Conservation (phyloP, 2,329 filamentous ascomycete genomes). For the Fusarium solani-melongenae region DNA sequence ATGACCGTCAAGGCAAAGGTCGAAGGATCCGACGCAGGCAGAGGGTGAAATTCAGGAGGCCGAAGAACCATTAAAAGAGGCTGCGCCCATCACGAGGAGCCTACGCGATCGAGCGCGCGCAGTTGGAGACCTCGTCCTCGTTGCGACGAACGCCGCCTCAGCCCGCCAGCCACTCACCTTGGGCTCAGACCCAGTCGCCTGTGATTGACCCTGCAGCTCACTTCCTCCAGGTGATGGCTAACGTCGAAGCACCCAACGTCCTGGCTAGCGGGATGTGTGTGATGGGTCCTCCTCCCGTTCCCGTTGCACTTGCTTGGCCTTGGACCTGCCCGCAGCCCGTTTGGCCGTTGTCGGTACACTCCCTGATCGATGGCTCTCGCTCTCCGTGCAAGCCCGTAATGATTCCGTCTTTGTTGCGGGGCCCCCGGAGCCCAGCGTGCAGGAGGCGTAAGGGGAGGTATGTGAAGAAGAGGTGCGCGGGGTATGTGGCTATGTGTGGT, state of each 20-base stretch:
- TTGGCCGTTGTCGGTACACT: conserved; percentile 3
- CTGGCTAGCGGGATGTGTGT: neutral
- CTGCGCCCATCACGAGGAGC: conserved; percentile 39
- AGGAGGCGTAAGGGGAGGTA: conserved; percentile 6
- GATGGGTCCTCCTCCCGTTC: neutral
- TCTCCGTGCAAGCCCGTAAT: conserved; percentile 24
- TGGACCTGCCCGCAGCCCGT: neutral
- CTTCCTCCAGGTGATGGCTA: neutral
- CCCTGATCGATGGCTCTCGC: conserved; percentile 6
- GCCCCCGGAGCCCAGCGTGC: conserved; percentile 20
- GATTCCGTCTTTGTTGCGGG: conserved; percentile 32
- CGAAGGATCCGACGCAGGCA: neutral
- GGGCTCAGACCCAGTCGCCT: neutral
- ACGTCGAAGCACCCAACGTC: neutral
- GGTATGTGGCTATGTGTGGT: conserved; percentile 26
- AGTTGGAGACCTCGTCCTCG: conserved; percentile 15
- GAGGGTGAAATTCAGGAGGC: conserved; percentile 1
- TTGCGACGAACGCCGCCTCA: conserved; percentile 17
- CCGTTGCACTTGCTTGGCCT: neutral
- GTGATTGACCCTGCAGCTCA: conserved; percentile 3
- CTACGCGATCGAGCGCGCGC: conserved; percentile 30
- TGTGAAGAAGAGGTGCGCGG: conserved; percentile 19
- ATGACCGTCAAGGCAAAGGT: conserved; percentile 8
- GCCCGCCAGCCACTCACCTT: conserved; percentile 17
- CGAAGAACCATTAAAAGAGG: conserved; percentile 15